Percentiles rank a stretch among this genome's conserved stretches.
Conservation (phyloP, 148 eudicot genomes). For the Suaeda aralocaspica region DNA sequence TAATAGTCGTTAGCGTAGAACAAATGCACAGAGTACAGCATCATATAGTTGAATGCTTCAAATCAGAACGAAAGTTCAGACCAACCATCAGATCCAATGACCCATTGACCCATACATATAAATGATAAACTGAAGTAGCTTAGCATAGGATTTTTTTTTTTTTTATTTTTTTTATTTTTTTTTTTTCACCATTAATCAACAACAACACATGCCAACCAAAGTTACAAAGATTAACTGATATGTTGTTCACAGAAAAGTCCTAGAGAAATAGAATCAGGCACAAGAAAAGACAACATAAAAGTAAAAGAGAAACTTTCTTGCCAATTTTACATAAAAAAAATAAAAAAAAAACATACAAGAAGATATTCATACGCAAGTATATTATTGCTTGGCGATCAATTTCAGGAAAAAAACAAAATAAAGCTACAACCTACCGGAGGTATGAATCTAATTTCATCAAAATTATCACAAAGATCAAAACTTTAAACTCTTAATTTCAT, state of each 20-base stretch:
- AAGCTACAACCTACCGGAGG: slow-evolving; percentile 29
- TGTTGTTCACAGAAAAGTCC: not conserved
- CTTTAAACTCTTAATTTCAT: too few species aligned
- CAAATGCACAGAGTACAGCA: too few species aligned
- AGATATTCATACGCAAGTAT: slow-evolving; percentile 5
- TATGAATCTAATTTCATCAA: too few species aligned
- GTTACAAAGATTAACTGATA: slow-evolving; percentile 9
- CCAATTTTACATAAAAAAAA: not conserved
- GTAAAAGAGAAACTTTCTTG: slow-evolving; percentile 4
- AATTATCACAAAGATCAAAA: too few species aligned
- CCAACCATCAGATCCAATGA: not conserved
- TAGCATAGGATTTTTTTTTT: not conserved
- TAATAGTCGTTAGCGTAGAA: too few species aligned
- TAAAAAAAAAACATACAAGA: not conserved
- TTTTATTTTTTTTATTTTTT: too few species aligned
- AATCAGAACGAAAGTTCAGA: not conserved
- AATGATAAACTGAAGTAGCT: not conserved
- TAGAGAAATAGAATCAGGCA: slow-evolving; percentile 11
- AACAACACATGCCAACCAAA: slow-evolving; percentile 1
- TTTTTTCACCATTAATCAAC: slow-evolving; percentile 8
- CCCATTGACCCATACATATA: too few species aligned
- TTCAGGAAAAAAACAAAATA: not conserved
- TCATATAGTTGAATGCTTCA: not conserved
- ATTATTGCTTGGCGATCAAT: not conserved
- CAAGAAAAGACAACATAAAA: not conserved